Conservation (phyloP, 768 basidiomycete genomes). For the Mycena albidolilacea region DNA sequence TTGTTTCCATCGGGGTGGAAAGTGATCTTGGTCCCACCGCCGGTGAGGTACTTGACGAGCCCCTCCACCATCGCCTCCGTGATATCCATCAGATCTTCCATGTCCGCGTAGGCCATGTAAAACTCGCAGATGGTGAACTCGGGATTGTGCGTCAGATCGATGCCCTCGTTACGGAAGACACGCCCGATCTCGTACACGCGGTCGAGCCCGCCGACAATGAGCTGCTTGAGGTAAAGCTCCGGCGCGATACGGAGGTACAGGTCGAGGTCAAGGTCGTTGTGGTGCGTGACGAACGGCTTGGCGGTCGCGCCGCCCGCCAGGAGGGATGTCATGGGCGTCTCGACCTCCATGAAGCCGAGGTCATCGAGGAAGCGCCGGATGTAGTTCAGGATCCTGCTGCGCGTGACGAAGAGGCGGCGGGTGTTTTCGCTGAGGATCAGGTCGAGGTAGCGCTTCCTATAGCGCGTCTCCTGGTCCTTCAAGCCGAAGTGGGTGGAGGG, state of each 20-base stretch:
- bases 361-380: slow-evolving; percentile 91
- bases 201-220: slow-evolving; percentile 96
- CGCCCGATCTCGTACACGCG: slow-evolving; percentile 99
- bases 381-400: slow-evolving; percentile 93
- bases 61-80: slow-evolving; percentile 94
- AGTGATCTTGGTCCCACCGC: slow-evolving; percentile 80
- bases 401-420: slow-evolving; percentile 91
- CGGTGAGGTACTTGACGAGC: slow-evolving; percentile 88
- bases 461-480: slow-evolving; percentile 97
- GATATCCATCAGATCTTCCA: slow-evolving; percentile 98
- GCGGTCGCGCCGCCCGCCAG: slow-evolving; percentile 98
- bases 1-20: slow-evolving; percentile 98
- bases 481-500: slow-evolving; percentile 94
- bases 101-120: slow-evolving; percentile 99
- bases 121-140: slow-evolving; percentile 99
- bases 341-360: slow-evolving; percentile 97
- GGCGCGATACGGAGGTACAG: slow-evolving; percentile 98
- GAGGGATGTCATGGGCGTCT: slow-evolving; percentile 98
- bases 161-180: slow-evolving; percentile 98
- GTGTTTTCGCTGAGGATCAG: slow-evolving; percentile 94
- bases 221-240: slow-evolving; percentile 97
- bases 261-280: slow-evolving; percentile 98
- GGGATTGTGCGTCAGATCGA: slow-evolving; percentile 99
- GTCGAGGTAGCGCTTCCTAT: slow-evolving; percentile 99
- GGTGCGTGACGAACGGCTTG: slow-evolving; percentile 98